Conservation (phyloP, 129 eudicot genomes). For the Escallonia herrerae region DNA sequence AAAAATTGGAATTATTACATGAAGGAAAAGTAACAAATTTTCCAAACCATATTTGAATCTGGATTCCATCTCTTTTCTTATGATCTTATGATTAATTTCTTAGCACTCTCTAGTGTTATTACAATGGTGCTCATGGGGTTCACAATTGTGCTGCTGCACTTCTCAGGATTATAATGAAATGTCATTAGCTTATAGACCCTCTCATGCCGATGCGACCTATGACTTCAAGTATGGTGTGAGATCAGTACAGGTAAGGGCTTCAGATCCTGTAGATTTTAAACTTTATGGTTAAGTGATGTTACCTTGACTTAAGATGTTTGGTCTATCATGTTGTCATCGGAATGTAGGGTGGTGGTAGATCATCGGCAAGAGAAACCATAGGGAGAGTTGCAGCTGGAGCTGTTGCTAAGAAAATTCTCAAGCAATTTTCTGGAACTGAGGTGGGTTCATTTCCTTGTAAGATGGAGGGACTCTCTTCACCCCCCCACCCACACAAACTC, state of each 20-base stretch:
- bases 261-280: slow-evolving; percentile 2
- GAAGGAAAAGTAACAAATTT: too few species aligned
- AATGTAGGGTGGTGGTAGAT: slow-evolving; percentile 96
- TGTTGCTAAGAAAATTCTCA: slow-evolving; percentile 85
- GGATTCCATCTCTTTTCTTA: too few species aligned
- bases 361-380: slow-evolving; percentile 97
- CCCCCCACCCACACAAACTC: too few species aligned
- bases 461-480: not conserved
- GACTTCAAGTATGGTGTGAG: slow-evolving; percentile 93
- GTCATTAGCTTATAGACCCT: slow-evolving; percentile 95
- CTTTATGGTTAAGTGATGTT: not conserved
- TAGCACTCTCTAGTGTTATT: not conserved
- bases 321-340: slow-evolving; percentile 4
- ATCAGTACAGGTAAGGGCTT: slow-evolving; percentile 74
- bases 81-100: too few species aligned
- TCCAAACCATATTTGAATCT: too few species aligned
- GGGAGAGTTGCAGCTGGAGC: slow-evolving; percentile 99
- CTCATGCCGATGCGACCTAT: slow-evolving; percentile 98
- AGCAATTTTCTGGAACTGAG: slow-evolving; percentile 83
- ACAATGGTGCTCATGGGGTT: slow-evolving; percentile 16
- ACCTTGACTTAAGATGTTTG: slow-evolving; percentile 1
- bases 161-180: slow-evolving; percentile 88
- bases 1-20: too few species aligned
- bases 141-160: slow-evolving; percentile 13
- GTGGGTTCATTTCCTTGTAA: slow-evolving; percentile 23